Base-by-base conservation (phyloP, 345 rosid genomes). In the Eucalyptus regnans region DNA sequence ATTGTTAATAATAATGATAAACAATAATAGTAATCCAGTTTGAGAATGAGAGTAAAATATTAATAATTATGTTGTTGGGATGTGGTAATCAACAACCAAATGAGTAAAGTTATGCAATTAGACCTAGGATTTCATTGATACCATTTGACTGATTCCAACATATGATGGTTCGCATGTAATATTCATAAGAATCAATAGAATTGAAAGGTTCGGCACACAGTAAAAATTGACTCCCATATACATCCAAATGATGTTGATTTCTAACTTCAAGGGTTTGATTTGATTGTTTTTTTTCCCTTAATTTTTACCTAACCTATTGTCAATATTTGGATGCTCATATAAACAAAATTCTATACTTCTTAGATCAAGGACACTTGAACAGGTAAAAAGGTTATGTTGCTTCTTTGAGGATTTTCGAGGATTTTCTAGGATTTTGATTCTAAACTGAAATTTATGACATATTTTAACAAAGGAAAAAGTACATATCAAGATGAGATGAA, bases 101-200 rank as follows among this genome's bases (percentile, higher is more conserved):
- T 3, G 29, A 56, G 62, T 56, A 22, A 56, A 20, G 29, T 56
- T 56, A 23, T 2, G 5, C 5, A 54, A 3, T 68, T 68, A 68
- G 22, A 9, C 79, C 22, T 68, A 68, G 43, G 43, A 68, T 68
- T 31, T 68, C 7, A 17, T 3, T 11, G 12, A 11, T 3, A 17
- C 23, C 25, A 17, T 33, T 8, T 3, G 12, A 17, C 7, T 1
- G 4, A 71, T 17, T 9, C 13, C 44, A 18, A 33, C 7, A 0
- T 52, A 52, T 3, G 58, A 20, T 15, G 58, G 58, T 54, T 54
- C 58, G 8, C 58, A 54, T 20, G 58, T 8, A 54, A 20, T 20
- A 54, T 54, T 54, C 25, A 54, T 54, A 10, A 54, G 25, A 54
- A 54, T 18, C 25, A 20, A 20, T 54, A 18, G 10, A 54, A 54